phyloP scores from a whole-genome alignment of 1,139 yeast species.

The Kurtzmaniella quercitrusa region DNA sequence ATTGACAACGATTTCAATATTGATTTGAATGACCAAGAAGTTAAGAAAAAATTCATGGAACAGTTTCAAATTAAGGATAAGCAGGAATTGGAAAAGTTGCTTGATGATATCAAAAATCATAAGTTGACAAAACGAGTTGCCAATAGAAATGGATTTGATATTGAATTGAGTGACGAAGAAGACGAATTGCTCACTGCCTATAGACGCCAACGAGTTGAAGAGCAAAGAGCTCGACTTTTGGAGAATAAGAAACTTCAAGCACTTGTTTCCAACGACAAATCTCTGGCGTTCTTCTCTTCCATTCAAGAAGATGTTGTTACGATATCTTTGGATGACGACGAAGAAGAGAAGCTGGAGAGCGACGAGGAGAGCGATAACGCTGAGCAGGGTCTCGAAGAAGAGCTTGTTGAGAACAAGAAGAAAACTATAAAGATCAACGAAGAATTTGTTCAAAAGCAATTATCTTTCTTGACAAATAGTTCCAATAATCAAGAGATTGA shows the following conservation, averaged over 20 bases:
- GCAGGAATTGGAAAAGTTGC: constrained; percentile 65
- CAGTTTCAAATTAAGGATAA: constrained; percentile 69
- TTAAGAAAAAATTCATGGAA: constrained; percentile 59
- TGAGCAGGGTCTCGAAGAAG: constrained; percentile 16
- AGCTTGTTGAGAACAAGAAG: constrained; percentile 15
- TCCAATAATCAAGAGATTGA: constrained; percentile 27
- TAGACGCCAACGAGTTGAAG: constrained; percentile 47
- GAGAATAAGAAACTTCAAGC: constrained; percentile 50
- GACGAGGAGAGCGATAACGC: constrained; percentile 15
- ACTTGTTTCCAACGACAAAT: constrained; percentile 47
- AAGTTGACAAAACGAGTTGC: constrained; percentile 64
- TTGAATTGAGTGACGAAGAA: constrained; percentile 66
- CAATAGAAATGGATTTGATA: constrained; percentile 49
- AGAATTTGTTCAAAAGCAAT: constrained; percentile 57
- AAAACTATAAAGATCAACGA: constrained; percentile 35
- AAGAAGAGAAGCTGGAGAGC: constrained; percentile 16
- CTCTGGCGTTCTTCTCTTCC: constrained; percentile 70
- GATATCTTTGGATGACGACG: constrained; percentile 17
- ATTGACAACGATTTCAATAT: constrained; percentile 69
- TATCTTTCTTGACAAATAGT: constrained; percentile 54
- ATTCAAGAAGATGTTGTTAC: constrained; percentile 45
- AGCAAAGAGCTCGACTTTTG: constrained; percentile 52
- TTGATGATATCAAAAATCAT: constrained; percentile 81
- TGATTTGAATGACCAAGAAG: constrained; percentile 55
- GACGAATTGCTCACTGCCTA: constrained; percentile 54